phyloP scores from a whole-genome alignment of 805 yeast species.

The Isabelozyma heimii region DNA sequence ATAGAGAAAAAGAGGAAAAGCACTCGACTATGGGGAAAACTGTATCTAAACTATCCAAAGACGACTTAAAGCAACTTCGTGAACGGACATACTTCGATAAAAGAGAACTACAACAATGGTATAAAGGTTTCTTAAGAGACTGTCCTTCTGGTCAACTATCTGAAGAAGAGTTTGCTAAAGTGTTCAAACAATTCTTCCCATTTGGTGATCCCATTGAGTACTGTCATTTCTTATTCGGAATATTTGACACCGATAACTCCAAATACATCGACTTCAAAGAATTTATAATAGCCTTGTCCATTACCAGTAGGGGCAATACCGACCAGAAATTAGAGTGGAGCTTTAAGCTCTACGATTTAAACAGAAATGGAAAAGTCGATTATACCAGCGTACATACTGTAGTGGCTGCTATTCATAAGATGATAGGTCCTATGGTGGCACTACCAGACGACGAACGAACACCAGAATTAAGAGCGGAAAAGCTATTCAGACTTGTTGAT shows the following conservation, averaged over 20 bases:
- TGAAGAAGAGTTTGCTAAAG: constrained; percentile 83
- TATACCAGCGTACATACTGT: constrained; percentile 79
- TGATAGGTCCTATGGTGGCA: constrained; percentile 94
- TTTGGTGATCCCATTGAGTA: constrained; percentile 96
- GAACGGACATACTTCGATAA: constrained; percentile 89
- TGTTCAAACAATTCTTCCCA: constrained; percentile 95
- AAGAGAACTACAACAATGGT: constrained; percentile 97
- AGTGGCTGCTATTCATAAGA: constrained; percentile 81
- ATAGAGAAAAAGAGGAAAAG: too few relatives aligned
- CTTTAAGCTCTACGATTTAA: constrained; percentile 81
- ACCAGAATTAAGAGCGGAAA: constrained; percentile 82
- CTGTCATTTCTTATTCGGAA: constrained; percentile 82
- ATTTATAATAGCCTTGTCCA: constrained; percentile 81
- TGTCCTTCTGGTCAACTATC: constrained; percentile 89
- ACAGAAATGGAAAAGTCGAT: constrained; percentile 71
- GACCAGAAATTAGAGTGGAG: constrained; percentile 91
- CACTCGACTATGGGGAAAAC: constrained; percentile 77
- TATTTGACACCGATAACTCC: constrained; percentile 77
- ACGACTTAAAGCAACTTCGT: constrained; percentile 78
- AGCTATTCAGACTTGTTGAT: constrained; percentile 73
- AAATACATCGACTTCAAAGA: constrained; percentile 90
- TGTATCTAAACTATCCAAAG: constrained; percentile 87
- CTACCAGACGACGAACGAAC: constrained; percentile 87
- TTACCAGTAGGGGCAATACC: constrained; percentile 80
- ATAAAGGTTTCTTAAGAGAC: constrained; percentile 90